These are phyloP conservation scores for Dissophora ornata DNA, from an alignment of 192 early-diverging fungal genomes.

Conservation along the genomic window DNA sequence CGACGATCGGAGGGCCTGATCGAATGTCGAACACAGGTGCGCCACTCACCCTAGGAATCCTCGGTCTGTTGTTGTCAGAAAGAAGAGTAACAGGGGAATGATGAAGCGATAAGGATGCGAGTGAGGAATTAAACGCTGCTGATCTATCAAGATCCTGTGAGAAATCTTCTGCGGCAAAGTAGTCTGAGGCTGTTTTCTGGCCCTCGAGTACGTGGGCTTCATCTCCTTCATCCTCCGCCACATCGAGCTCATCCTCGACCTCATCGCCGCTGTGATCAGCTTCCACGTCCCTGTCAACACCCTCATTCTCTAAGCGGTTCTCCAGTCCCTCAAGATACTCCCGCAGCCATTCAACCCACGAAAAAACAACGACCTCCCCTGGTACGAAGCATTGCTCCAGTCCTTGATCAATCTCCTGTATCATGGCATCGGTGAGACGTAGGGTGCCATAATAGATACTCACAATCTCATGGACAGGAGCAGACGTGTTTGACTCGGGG, in stretches of 20 bases:
- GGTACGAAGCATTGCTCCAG: constrained; percentile 67
- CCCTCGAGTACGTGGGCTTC: constrained; percentile 20
- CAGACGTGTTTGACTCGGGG: constrained; percentile 46
- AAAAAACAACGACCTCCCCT: constrained; percentile 73
- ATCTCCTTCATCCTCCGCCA: constrained; percentile 18
- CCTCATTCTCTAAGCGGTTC: neutral
- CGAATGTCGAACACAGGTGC: constrained; percentile 59
- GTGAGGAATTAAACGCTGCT: constrained; percentile 16
- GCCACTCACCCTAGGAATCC: constrained; percentile 16
- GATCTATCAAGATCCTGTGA: constrained; percentile 4
- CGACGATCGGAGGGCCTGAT: constrained; percentile 69
- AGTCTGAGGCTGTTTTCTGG: constrained; percentile 24
- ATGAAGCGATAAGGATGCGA: constrained; percentile 17
- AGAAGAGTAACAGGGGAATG: neutral
- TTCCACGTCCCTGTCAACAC: constrained; percentile 5
- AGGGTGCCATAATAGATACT: constrained; percentile 64
- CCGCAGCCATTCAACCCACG: constrained; percentile 71
- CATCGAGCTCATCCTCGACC: constrained; percentile 2
- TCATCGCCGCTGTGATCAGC: constrained; percentile 3
- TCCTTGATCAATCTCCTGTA: constrained; percentile 56
- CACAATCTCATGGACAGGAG: constrained; percentile 63
- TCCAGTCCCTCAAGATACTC: constrained; percentile 59
- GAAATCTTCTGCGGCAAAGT: constrained; percentile 25
- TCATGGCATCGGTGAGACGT: constrained; percentile 56
- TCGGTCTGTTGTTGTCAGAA: constrained; percentile 16